Base-by-base conservation (phyloP, 805 yeast species). In the Candida golubevii region DNA sequence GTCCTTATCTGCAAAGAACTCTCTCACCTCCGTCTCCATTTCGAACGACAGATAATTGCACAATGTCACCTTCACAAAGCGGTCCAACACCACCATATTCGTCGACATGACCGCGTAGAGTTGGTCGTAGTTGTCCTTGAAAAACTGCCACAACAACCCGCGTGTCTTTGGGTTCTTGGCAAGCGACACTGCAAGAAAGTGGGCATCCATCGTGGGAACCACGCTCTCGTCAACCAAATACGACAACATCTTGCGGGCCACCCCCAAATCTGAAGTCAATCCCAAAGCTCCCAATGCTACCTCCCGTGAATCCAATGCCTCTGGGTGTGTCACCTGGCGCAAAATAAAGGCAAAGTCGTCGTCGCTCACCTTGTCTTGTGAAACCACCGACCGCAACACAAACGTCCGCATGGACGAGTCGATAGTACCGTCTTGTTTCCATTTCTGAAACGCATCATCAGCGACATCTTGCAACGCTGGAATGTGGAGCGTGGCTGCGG, bases 171-270 rank as follows among this genome's bases (percentile, higher is more conserved):
- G 49, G 57, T 82, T 82, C 8, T 61, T 52, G n/a, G 78, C 69
- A 31, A 82, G 64, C 26, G 77, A 60, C 8, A 56, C 58, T 3
- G 76, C 74, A 40, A 81, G 62, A 55, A 74, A 77, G 53, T 77
- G 79, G 14, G 76, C 69, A 54, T 82, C 85, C 83, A 82, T 83
- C 23, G 69, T 70, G 0, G 80, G 79, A 31, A 82, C 69, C 33
- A 66, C 57, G 2, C 71, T 69, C 9, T 65, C 63, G 32, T 77
- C 67, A 35, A 72, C 57, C 29, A 79, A 58, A 45, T 71, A 54
- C 0, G 52, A 59, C n/a, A 80, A 51, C 38, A 77, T 61, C 38
- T 58, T 57, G 1, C 33, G 53, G 26, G 77, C 62, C 27, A 69
- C 63, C 11, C 60, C 63, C 8, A 58, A 53, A 28, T 69, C 66